A percentile compares a stretch with the other conserved stretches of the same genome.
Evolutionary conservation across 768 basidiomycete species (phyloP).

Genomic region (Nidula microcarpa): DNA sequence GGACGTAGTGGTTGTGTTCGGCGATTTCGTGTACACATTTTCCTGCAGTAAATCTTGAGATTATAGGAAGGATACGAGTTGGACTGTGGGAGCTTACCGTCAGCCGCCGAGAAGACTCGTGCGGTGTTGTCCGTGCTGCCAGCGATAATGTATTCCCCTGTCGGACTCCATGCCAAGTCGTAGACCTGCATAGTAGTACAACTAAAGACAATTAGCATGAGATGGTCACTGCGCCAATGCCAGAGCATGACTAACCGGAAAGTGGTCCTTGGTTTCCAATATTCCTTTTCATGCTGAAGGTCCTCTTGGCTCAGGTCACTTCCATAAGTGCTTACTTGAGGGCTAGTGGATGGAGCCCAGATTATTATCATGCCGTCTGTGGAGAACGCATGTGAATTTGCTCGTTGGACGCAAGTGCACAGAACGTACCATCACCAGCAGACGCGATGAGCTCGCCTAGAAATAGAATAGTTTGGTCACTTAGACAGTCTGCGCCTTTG

Average conservation of each 20-base stretch:
- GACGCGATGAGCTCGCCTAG: constrained; percentile 90
- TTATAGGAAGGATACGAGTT: too few relatives aligned
- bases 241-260: constrained; percentile 57
- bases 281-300: constrained; percentile 86
- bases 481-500: neutral
- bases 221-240: too few relatives aligned
- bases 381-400: neutral
- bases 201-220: constrained; percentile 32
- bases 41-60: constrained; percentile 37
- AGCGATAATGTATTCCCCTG: constrained; percentile 91
- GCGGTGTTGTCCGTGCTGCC: constrained; percentile 97
- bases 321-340: constrained; percentile 74
- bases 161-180: constrained; percentile 96
- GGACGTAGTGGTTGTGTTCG: constrained; percentile 95
- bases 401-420: neutral
- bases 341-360: constrained; percentile 82
- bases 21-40: constrained; percentile 87
- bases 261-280: constrained; percentile 87
- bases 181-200: constrained; percentile 96
- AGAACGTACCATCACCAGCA: constrained; percentile 82
- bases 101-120: constrained; percentile 69
- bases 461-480: neutral
- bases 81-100: constrained; percentile 46
- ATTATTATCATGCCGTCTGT: constrained; percentile 96
- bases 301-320: constrained; percentile 79